These are phyloP conservation scores for Phytopythium oedochilum DNA, from an alignment of 352 stramenopile species.

Conservation along the genomic window DNA sequence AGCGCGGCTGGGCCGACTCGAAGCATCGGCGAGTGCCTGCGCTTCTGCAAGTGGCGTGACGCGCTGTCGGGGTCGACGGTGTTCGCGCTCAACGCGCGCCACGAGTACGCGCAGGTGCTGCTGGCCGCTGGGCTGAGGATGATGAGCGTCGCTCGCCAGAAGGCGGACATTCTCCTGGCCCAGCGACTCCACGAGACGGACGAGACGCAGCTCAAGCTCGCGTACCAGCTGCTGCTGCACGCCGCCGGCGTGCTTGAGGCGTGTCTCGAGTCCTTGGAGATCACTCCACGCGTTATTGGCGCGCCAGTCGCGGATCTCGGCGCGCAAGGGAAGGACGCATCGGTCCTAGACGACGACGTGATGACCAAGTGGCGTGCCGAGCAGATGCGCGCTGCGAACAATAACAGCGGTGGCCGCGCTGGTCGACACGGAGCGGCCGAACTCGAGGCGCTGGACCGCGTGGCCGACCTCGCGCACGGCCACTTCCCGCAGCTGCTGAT, in stretches of 20 bases:
- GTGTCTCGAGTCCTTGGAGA: conserved; percentile 36
- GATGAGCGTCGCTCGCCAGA: conserved; percentile 34
- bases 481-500: conserved; percentile 40
- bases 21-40: conserved; percentile 29
- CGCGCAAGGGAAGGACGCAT: background rate
- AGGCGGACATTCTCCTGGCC: conserved; percentile 37
- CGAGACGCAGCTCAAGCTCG: conserved; percentile 64
- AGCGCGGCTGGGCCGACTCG: background rate
- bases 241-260: conserved; percentile 46
- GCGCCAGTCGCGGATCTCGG: conserved; percentile 25
- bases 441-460: conserved; percentile 33
- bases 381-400: conserved; percentile 23
- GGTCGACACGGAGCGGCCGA: conserved; percentile 8
- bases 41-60: conserved; percentile 56
- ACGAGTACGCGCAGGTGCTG: conserved; percentile 51
- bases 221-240: conserved; percentile 61
- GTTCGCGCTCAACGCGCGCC: conserved; percentile 41
- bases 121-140: conserved; percentile 38
- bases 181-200: conserved; percentile 36
- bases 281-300: conserved; percentile 23
- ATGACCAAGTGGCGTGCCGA: conserved; percentile 60
- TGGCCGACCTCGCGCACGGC: conserved; percentile 50
- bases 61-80: conserved; percentile 35
- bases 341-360: conserved; percentile 23
- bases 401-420: background rate